A percentile compares a stretch with the other conserved stretches of the same genome.
phyloP scores from a whole-genome alignment of 2,329 filamentous ascomycete genomes.

The Lithohypha guttulata region DNA sequence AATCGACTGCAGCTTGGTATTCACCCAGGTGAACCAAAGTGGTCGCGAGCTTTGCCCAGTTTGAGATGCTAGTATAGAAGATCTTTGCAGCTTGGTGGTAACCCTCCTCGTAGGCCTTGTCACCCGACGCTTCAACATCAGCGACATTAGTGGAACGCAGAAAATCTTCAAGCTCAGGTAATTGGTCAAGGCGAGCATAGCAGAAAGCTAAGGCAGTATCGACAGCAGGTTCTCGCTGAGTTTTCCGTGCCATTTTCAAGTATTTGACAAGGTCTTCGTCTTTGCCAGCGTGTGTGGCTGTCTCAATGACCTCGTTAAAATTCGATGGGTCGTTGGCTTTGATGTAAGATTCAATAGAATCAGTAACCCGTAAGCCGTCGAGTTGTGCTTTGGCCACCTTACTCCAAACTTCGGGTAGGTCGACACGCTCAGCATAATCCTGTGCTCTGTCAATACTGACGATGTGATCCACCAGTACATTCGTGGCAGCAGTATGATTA shows the following conservation, averaged over 20 bases:
- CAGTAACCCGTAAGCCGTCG: slow-evolving; percentile 82
- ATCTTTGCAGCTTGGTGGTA: slow-evolving; percentile 96
- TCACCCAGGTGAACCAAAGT: slow-evolving; percentile 94
- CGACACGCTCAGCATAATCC: slow-evolving; percentile 88
- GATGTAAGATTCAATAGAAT: slow-evolving; percentile 95
- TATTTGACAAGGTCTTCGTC: slow-evolving; percentile 96
- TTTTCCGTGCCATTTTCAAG: slow-evolving; percentile 94
- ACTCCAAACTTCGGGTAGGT: slow-evolving; percentile 93
- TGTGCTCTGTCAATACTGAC: slow-evolving; percentile 97
- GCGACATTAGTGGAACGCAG: slow-evolving; percentile 85
- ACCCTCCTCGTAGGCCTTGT: slow-evolving; percentile 93
- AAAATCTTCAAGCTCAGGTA: slow-evolving; percentile 92
- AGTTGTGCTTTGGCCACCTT: slow-evolving; percentile 96
- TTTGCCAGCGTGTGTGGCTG: slow-evolving; percentile 88
- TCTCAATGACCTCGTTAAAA: slow-evolving; percentile 92
- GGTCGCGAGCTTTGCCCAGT: slow-evolving; percentile 98
- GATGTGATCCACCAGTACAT: slow-evolving; percentile 89
- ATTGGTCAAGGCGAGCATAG: slow-evolving; percentile 82
- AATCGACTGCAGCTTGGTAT: slow-evolving; percentile 95
- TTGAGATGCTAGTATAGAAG: slow-evolving; percentile 95
- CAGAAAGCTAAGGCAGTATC: slow-evolving; percentile 91
- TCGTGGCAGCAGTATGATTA: slow-evolving; percentile 74
- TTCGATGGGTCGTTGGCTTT: slow-evolving; percentile 87
- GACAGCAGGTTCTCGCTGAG: slow-evolving; percentile 80
- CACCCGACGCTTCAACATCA: slow-evolving; percentile 90